A percentile compares a stretch with the other conserved stretches of the same genome.
phyloP scores from a whole-genome alignment of 2,329 filamentous ascomycete species.

The Ophiocordyceps unilateralis region DNA sequence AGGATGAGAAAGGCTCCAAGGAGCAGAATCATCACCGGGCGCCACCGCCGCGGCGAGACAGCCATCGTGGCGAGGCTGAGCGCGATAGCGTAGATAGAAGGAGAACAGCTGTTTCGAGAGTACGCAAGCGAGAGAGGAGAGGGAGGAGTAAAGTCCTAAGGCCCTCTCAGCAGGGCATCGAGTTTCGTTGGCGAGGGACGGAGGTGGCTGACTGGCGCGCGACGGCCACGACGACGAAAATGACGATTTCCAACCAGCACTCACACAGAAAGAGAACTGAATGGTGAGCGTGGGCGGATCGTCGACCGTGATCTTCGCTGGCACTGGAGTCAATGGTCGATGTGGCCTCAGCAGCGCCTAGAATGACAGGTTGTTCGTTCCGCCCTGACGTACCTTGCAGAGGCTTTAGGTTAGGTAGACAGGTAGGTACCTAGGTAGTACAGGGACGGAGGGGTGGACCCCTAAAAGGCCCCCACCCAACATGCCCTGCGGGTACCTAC shows the following conservation, averaged over 20 bases:
- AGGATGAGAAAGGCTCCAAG: constrained; percentile 20
- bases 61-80: constrained; percentile 15
- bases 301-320: background rate
- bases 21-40: constrained; percentile 16
- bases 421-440: background rate
- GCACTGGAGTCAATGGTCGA: too few relatives aligned
- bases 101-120: background rate
- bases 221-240: background rate
- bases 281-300: background rate
- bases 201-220: background rate
- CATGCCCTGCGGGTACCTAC: too few relatives aligned
- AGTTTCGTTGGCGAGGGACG: background rate
- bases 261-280: background rate
- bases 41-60: constrained; percentile 14
- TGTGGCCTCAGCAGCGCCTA: background rate
- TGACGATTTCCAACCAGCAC: background rate
- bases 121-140: background rate
- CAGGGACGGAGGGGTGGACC: background rate
- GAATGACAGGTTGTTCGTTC: background rate
- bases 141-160: background rate
- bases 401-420: background rate
- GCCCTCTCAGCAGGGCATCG: background rate
- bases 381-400: background rate
- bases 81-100: background rate
- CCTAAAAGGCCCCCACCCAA: background rate